phyloP scores from a whole-genome alignment of 2,329 filamentous ascomycete species.

The Hymenoscyphus salicellus region DNA sequence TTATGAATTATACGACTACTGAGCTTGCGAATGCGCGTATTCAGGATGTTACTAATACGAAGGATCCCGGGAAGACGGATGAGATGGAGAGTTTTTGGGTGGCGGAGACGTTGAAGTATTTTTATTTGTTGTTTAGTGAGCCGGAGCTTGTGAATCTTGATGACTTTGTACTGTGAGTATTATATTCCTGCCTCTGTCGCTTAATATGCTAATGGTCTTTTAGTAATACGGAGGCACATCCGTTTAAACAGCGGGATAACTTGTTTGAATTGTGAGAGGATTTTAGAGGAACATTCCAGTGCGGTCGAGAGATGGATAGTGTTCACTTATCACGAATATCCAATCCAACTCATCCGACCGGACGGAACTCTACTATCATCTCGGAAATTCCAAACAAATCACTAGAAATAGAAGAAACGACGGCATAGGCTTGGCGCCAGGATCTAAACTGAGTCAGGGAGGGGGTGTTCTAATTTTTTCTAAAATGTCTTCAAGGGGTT shows the following conservation, averaged over 20 bases:
- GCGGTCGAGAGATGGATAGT: too few relatives aligned
- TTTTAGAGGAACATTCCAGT: too few relatives aligned
- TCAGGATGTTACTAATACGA: slow-evolving; percentile 36
- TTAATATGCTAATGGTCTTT: background rate
- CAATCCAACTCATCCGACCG: too few relatives aligned
- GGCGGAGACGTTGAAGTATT: slow-evolving; percentile 43
- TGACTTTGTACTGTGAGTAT: slow-evolving; percentile 48
- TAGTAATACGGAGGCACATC: slow-evolving; percentile 26
- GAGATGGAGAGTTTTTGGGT: slow-evolving; percentile 60
- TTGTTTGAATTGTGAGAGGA: background rate
- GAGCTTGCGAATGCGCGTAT: slow-evolving; percentile 42
- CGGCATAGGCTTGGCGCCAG: too few relatives aligned
- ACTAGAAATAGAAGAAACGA: too few relatives aligned
- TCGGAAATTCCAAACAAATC: too few relatives aligned
- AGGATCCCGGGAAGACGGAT: slow-evolving; percentile 40
- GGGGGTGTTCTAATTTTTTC: too few relatives aligned
- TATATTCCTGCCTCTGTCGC: background rate
- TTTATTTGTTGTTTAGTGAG: slow-evolving; percentile 45
- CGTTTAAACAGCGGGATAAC: slow-evolving; percentile 11
- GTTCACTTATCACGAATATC: too few relatives aligned
- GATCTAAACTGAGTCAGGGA: too few relatives aligned
- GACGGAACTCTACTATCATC: too few relatives aligned
- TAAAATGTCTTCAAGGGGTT: too few relatives aligned
- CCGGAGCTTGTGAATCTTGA: slow-evolving; percentile 55
- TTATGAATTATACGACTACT: slow-evolving; percentile 42